Conservation (phyloP, 805 yeast genomes). For the Ogataea thermomethanolica region DNA sequence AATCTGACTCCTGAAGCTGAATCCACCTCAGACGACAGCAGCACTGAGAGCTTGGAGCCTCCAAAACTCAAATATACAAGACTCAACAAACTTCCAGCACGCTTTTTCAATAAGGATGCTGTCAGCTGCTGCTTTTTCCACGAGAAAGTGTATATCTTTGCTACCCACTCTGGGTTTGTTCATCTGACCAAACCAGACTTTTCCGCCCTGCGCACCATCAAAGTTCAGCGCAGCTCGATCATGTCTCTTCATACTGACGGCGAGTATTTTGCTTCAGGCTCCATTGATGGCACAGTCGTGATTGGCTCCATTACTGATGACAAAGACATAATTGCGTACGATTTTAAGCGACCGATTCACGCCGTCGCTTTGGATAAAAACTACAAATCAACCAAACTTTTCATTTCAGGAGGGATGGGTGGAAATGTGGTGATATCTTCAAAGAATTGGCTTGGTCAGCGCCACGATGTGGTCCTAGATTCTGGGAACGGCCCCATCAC, state of each 20-base stretch:
- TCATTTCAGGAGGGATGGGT: slow-evolving; percentile 85
- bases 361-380: slow-evolving; percentile 77
- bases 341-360: slow-evolving; percentile 84
- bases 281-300: slow-evolving; percentile 91
- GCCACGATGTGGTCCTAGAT: slow-evolving; percentile 64
- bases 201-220: slow-evolving; percentile 61
- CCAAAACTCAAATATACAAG: slow-evolving; percentile 77
- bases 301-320: slow-evolving; percentile 66
- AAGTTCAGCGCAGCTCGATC: slow-evolving; percentile 84
- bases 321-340: slow-evolving; percentile 65
- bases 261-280: slow-evolving; percentile 73
- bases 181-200: slow-evolving; percentile 64
- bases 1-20: background rate
- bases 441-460: slow-evolving; percentile 82
- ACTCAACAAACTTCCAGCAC: slow-evolving; percentile 59
- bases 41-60: slow-evolving; percentile 41
- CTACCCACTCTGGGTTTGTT: slow-evolving; percentile 83
- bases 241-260: slow-evolving; percentile 74
- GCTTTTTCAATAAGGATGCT: slow-evolving; percentile 72
- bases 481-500: slow-evolving; percentile 68
- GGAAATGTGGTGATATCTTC: slow-evolving; percentile 76
- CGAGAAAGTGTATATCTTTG: slow-evolving; percentile 67
- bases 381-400: slow-evolving; percentile 58
- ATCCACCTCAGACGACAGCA: background rate
- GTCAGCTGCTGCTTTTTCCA: slow-evolving; percentile 66